These are phyloP conservation scores for Trichoderma pleuroti DNA, from an alignment of 2,329 filamentous ascomycete species.

Conservation along the genomic window DNA sequence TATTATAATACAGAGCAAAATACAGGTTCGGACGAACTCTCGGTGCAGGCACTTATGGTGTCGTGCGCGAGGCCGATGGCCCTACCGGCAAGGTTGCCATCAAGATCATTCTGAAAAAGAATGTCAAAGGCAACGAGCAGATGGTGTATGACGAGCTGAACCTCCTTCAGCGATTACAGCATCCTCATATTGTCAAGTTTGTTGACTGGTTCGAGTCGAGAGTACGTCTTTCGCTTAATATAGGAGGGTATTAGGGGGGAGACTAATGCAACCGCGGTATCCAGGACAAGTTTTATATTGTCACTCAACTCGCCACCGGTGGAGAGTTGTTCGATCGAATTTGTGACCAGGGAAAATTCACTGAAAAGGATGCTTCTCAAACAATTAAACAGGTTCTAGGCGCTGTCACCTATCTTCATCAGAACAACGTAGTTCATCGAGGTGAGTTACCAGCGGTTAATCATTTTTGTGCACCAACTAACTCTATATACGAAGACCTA, in stretches of 20 bases:
- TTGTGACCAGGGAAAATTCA: conserved; percentile 96
- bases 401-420: conserved; percentile 90
- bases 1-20: conserved; percentile 56
- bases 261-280: background rate
- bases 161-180: conserved; percentile 85
- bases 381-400: conserved; percentile 92
- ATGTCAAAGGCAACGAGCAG: conserved; percentile 94
- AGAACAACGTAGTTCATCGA: conserved; percentile 96
- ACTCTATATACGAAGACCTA: too few relatives aligned
- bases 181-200: conserved; percentile 95
- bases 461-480: too few relatives aligned
- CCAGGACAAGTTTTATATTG: conserved; percentile 99
- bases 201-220: conserved; percentile 99
- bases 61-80: conserved; percentile 90
- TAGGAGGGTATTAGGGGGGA: background rate
- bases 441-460: too few relatives aligned
- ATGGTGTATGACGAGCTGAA: conserved; percentile 98
- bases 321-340: conserved; percentile 98
- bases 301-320: conserved; percentile 91
- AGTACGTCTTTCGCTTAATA: conserved; percentile 49
- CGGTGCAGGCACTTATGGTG: conserved; percentile 95
- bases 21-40: conserved; percentile 92
- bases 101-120: conserved; percentile 99
- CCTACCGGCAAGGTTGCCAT: conserved; percentile 82
- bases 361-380: conserved; percentile 93